These are phyloP conservation scores for Rhizopus sp. DNA, from an alignment of 371 early-diverging fungal species.

Conservation along the genomic window DNA sequence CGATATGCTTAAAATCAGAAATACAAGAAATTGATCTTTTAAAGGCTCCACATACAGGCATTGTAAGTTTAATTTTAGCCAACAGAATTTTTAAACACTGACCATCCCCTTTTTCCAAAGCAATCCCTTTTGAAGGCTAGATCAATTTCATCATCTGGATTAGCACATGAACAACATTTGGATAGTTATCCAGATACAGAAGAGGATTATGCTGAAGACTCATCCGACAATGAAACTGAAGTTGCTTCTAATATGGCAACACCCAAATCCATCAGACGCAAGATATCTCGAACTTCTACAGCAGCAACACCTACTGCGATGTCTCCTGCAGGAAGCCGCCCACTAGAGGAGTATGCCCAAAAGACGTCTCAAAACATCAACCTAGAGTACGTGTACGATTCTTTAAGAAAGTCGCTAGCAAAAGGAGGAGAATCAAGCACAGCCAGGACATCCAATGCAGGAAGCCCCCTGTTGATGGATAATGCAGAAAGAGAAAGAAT, in stretches of 20 bases:
- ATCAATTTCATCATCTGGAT: conserved; percentile 33
- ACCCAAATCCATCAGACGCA: not conserved
- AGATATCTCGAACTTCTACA: conserved; percentile 13
- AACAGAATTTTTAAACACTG: not conserved
- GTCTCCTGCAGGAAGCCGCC: conserved; percentile 34
- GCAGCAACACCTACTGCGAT: conserved; percentile 25
- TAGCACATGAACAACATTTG: conserved; percentile 22
- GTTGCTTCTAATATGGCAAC: not conserved
- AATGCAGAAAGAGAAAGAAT: conserved; percentile 33
- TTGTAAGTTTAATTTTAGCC: conserved; percentile 9
- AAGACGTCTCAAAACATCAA: conserved; percentile 27
- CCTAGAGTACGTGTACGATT: conserved; percentile 48
- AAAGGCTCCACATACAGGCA: conserved; percentile 17
- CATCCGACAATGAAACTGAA: conserved; percentile 33
- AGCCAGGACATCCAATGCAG: conserved; percentile 15
- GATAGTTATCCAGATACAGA: conserved; percentile 60
- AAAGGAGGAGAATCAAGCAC: conserved; percentile 25
- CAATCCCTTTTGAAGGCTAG: conserved; percentile 33
- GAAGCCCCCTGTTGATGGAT: conserved; percentile 34
- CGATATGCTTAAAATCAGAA: conserved; percentile 57
- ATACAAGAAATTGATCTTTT: conserved; percentile 59
- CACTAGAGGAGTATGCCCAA: conserved; percentile 20
- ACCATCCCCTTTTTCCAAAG: conserved; percentile 7
- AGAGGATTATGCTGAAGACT: conserved; percentile 45
- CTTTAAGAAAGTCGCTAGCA: conserved; percentile 37